phyloP scores from a whole-genome alignment of 78 protist genomes.

The Ministeria vibrans region DNA sequence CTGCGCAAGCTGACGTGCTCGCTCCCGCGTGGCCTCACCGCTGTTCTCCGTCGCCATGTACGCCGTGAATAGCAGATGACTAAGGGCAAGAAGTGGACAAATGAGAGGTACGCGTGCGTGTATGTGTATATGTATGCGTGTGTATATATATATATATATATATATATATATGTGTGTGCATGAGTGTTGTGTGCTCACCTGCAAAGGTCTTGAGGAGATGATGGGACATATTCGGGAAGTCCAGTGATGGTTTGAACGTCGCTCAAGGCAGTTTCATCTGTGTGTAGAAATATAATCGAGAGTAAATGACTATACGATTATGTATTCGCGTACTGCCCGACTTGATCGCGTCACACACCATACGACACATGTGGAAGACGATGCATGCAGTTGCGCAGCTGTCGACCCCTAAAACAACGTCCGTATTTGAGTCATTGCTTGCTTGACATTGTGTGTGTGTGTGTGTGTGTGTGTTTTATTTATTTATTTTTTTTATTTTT shows the following conservation, averaged over 20 bases:
- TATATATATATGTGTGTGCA: too few species aligned
- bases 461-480: too few species aligned
- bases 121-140: too few species aligned
- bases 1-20: constrained; percentile 19
- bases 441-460: too few species aligned
- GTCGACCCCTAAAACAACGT: too few species aligned
- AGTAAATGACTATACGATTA: too few species aligned
- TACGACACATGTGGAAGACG: constrained; percentile 61
- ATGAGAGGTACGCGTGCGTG: too few species aligned
- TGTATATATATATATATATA: too few species aligned
- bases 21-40: constrained; percentile 42
- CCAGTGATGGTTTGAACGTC: constrained; percentile 3
- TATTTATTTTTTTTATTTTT: too few species aligned
- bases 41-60: constrained; percentile 63
- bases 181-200: too few species aligned
- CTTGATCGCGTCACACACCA: constrained; percentile 22
- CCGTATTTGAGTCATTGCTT: too few species aligned
- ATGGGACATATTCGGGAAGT: neutral
- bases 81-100: neutral
- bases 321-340: neutral
- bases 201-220: neutral
- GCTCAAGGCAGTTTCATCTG: neutral
- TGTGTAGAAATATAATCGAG: too few species aligned
- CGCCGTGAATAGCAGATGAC: constrained; percentile 40
- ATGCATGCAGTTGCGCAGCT: constrained; percentile 63